Base-by-base conservation (phyloP, 495 filamentous ascomycete genomes). In the Aspergillus biplanus region DNA sequence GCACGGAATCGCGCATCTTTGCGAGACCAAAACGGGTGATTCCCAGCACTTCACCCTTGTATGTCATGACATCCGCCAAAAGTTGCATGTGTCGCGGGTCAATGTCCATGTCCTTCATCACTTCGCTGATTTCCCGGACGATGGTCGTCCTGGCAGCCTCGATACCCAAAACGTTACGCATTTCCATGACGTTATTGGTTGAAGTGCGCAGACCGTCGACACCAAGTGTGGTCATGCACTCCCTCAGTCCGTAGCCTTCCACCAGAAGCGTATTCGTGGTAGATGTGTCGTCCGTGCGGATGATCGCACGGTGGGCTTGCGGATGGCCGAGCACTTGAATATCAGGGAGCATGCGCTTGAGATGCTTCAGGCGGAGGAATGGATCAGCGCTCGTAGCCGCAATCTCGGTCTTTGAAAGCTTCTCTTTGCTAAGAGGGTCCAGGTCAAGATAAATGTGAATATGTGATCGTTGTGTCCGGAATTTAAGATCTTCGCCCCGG, bases 41-140 rank as follows among this genome's bases (percentile, higher is more conserved):
- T 39, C 95, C 95, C n/a, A 97, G 85, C 0, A 98, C 90, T 65
- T 98, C 94, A 52, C 95, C 95, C 77, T 96, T 97, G 83, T 94
- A 98, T 6, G 95, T 99, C 95, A 99, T 99, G 39, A 97, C 92
- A 62, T 99, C 96, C n/a, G 95, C 94, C 15, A 99, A 85, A 7
- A 99, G 86, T 73, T 97, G 91, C 93, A 99, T 97, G 83, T 99
- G 95, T 35, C 96, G 90, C 33, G 95, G 95, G 80, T 99, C 95
- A 67, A 99, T 97, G 78, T 87, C 87, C 95, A 99, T 97, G 69
- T 87, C 86, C 50, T 82, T 85, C 92, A 97, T 97, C 71, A 97
- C 93, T 21, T 74, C 74, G 54, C 80, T 77, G 69, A 97, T 96
- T 79, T 97, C 93, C 16, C 77, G 79, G 48, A 92, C 85, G 69